These are phyloP conservation scores for Colletotrichum noveboracense DNA, from an alignment of 2,329 filamentous ascomycete genomes.

Conservation along the genomic window DNA sequence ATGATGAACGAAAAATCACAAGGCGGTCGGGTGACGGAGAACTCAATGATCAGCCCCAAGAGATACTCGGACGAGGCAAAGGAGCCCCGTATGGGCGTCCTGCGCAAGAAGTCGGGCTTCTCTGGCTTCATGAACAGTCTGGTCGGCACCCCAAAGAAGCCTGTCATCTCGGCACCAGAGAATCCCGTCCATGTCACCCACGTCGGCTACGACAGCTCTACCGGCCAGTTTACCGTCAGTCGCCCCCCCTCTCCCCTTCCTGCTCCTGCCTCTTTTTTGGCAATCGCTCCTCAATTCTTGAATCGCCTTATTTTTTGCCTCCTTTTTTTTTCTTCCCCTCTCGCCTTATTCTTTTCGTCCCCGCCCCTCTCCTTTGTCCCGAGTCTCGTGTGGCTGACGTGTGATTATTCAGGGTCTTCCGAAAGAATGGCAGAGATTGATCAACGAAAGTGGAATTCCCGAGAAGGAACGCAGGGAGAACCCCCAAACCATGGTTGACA, in stretches of 20 bases:
- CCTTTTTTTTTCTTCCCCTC: constrained; percentile 19
- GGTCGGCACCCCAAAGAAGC: constrained; percentile 85
- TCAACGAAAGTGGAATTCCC: constrained; percentile 94
- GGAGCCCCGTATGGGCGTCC: constrained; percentile 63
- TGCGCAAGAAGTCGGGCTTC: constrained; percentile 87
- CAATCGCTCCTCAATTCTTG: neutral
- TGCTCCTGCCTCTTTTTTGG: neutral
- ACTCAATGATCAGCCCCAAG: constrained; percentile 63
- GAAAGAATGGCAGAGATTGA: constrained; percentile 95
- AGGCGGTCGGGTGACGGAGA: constrained; percentile 39
- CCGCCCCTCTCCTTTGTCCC: neutral
- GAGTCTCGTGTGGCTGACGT: constrained; percentile 19
- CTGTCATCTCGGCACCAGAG: constrained; percentile 95
- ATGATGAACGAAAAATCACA: constrained; percentile 54
- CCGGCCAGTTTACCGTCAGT: constrained; percentile 93
- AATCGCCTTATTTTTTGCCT: neutral
- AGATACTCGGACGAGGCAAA: constrained; percentile 80
- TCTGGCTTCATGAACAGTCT: constrained; percentile 85
- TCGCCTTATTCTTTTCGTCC: neutral
- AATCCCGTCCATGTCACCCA: constrained; percentile 98
- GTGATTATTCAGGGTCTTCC: constrained; percentile 74
- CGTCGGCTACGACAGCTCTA: constrained; percentile 95
- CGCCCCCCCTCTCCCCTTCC: neutral
- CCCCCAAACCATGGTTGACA: constrained; percentile 93
- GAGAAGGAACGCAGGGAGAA: constrained; percentile 96